Percentiles rank a stretch among this genome's conserved stretches.
phyloP scores from a whole-genome alignment of 768 basidiomycete genomes.

The Boletus reticulatus region DNA sequence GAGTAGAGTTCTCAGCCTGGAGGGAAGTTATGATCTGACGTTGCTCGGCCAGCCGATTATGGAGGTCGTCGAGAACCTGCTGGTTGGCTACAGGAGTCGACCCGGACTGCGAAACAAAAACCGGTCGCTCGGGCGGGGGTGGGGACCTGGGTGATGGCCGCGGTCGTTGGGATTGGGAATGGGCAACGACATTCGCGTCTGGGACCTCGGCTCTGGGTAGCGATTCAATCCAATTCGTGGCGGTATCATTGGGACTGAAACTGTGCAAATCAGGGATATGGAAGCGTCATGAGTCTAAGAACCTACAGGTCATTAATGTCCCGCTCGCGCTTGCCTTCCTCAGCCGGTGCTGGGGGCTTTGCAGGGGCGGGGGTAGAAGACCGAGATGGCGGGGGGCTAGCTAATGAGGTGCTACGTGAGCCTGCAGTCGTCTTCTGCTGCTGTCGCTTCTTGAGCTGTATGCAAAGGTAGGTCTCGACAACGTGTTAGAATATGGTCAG shows the following conservation, averaged over 20 bases:
- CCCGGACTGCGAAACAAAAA: slow-evolving; percentile 2
- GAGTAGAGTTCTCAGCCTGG: slow-evolving; percentile 25
- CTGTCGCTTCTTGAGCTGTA: slow-evolving; percentile 78
- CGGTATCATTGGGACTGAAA: slow-evolving; percentile 44
- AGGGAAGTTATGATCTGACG: slow-evolving; percentile 17
- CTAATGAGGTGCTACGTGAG: slow-evolving; percentile 30
- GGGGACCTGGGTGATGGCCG: slow-evolving; percentile 14
- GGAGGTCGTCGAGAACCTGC: slow-evolving; percentile 12
- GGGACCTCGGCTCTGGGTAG: slow-evolving; percentile 44
- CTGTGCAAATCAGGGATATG: slow-evolving; percentile 24
- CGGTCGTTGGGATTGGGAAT: slow-evolving; percentile 29
- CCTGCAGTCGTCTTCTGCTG: slow-evolving; percentile 57
- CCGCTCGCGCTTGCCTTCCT: slow-evolving; percentile 41
- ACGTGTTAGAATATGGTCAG: neutral
- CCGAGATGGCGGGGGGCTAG: slow-evolving; percentile 46
- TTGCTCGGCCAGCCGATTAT: slow-evolving; percentile 17
- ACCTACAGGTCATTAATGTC: slow-evolving; percentile 69
- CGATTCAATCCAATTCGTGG: slow-evolving; percentile 59
- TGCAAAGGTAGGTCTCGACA: slow-evolving; percentile 2
- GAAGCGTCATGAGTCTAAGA: neutral
- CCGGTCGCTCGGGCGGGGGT: slow-evolving; percentile 10
- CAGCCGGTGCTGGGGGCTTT: slow-evolving; percentile 33
- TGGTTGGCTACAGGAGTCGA: neutral
- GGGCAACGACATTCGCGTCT: slow-evolving; percentile 32
- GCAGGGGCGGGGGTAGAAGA: slow-evolving; percentile 53